These are phyloP conservation scores for Kipferlia bialata DNA, from an alignment of 78 protist species.

Conservation along the genomic window DNA sequence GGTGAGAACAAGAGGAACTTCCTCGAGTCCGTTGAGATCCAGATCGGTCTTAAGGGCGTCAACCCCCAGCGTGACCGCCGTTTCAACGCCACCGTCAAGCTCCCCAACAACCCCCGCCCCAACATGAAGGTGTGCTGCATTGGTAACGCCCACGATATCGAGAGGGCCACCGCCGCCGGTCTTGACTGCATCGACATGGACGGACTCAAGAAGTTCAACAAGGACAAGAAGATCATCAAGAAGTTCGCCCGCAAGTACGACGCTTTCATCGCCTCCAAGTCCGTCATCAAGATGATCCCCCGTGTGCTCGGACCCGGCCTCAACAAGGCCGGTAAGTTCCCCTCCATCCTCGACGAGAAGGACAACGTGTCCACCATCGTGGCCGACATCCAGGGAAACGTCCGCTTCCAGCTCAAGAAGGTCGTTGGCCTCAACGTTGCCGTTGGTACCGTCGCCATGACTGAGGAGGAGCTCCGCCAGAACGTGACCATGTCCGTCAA, in stretches of 20 bases:
- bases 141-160: constrained; percentile 81
- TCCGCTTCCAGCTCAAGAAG: constrained; percentile 98
- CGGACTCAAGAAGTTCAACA: constrained; percentile 91
- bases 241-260: constrained; percentile 83
- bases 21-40: constrained; percentile 94
- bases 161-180: constrained; percentile 40
- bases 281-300: constrained; percentile 83
- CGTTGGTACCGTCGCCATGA: constrained; percentile 87
- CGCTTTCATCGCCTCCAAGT: constrained; percentile 92
- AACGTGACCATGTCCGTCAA: constrained; percentile 83
- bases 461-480: constrained; percentile 50
- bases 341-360: constrained; percentile 62
- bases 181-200: constrained; percentile 65
- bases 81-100: constrained; percentile 76
- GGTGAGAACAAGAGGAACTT: constrained; percentile 54
- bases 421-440: constrained; percentile 85
- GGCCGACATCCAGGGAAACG: constrained; percentile 69
- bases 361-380: constrained; percentile 66
- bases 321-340: constrained; percentile 99
- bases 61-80: constrained; percentile 98
- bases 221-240: constrained; percentile 95
- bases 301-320: constrained; percentile 94
- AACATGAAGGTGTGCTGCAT: constrained; percentile 69
- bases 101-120: constrained; percentile 42
- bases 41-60: constrained; percentile 91